Evolutionary conservation across 192 early-diverging fungal species (phyloP).

Genomic region (Gryganskiella cystojenkinii): DNA sequence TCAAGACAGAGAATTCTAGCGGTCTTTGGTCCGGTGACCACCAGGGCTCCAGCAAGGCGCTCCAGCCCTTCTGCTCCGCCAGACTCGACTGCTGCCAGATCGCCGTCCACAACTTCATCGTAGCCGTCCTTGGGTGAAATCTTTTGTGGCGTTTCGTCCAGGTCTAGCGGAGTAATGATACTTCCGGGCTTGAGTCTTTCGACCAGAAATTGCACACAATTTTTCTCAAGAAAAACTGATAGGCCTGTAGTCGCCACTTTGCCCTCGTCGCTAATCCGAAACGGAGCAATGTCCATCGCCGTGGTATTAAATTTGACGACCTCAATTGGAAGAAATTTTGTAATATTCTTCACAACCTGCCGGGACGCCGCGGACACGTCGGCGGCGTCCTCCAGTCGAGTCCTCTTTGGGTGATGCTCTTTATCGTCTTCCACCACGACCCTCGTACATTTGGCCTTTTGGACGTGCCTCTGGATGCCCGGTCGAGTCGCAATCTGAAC

Average conservation of each 20-base stretch:
- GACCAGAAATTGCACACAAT: neutral
- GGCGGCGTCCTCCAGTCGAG: neutral
- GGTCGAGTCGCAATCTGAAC: no score
- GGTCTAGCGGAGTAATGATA: conserved; percentile 3
- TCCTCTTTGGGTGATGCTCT: neutral
- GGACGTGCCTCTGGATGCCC: no score
- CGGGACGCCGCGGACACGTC: neutral
- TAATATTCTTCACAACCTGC: neutral
- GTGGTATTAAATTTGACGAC: neutral
- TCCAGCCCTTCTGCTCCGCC: conserved; percentile 1
- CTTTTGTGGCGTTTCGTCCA: neutral
- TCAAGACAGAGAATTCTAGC: neutral
- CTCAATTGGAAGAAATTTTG: neutral
- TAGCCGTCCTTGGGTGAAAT: conserved; percentile 1
- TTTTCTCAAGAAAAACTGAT: neutral
- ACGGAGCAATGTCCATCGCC: conserved; percentile 2
- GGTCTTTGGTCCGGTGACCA: conserved; percentile 6
- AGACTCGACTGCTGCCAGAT: conserved; percentile 8
- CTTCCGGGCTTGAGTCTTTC: neutral
- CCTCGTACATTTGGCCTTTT: no score
- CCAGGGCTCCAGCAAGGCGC: conserved; percentile 2
- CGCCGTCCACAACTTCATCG: conserved; percentile 1
- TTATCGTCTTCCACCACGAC: no score
- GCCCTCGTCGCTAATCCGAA: neutral
- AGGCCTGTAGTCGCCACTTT: neutral